A percentile compares a stretch with the other conserved stretches of the same genome.
These are phyloP conservation scores for Talaromyces sp. DNA, from an alignment of 2,329 filamentous ascomycete genomes.

Conservation along the genomic window DNA sequence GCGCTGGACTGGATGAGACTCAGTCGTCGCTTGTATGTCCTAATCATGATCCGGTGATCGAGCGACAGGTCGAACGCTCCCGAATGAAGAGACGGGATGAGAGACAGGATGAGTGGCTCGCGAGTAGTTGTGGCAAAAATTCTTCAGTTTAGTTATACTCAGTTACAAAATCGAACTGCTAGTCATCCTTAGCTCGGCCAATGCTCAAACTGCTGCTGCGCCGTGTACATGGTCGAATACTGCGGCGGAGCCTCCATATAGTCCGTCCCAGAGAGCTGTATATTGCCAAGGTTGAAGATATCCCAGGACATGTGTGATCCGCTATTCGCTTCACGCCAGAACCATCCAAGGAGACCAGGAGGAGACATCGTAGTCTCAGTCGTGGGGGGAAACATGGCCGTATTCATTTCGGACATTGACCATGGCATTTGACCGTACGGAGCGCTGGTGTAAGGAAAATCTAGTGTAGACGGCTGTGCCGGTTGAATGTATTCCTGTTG, in stretches of 20 bases:
- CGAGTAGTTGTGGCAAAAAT: background rate
- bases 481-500: background rate
- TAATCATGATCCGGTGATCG: no score
- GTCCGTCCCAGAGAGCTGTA: conserved; percentile 6
- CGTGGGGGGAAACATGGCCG: conserved; percentile 6
- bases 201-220: conserved; percentile 11
- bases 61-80: background rate
- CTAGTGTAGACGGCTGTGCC: background rate
- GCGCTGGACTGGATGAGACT: background rate
- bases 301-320: conserved; percentile 15
- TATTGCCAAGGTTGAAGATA: conserved; percentile 14
- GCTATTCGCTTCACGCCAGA: conserved; percentile 8
- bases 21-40: background rate
- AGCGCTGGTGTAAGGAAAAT: background rate
- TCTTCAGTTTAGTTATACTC: background rate
- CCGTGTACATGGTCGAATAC: background rate
- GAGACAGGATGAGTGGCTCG: background rate
- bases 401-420: background rate
- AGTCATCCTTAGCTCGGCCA: background rate
- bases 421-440: conserved; percentile 8
- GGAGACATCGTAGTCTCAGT: conserved; percentile 6
- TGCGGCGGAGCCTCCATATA: conserved; percentile 13
- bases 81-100: background rate
- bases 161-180: background rate
- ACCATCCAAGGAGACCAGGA: conserved; percentile 14